These are phyloP conservation scores for Elsinoe batatas DNA, from an alignment of 2,329 filamentous ascomycete genomes.

Conservation along the genomic window DNA sequence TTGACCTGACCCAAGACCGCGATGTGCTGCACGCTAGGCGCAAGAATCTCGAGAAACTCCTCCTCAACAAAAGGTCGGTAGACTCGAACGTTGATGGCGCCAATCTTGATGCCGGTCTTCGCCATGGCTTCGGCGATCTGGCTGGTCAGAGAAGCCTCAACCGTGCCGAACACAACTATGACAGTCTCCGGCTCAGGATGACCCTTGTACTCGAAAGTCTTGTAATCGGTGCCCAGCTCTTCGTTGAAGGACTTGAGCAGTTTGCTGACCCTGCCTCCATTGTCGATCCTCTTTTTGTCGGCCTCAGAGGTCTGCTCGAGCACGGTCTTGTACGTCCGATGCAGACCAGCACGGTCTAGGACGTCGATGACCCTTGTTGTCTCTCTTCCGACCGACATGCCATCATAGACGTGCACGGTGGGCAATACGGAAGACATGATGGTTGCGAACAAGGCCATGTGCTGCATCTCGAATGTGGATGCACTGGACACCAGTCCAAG, in stretches of 20 bases:
- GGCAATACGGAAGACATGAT: conserved; percentile 67
- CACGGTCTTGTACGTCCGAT: conserved; percentile 58
- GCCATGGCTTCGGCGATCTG: conserved; percentile 69
- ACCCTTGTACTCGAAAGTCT: conserved; percentile 87
- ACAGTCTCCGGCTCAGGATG: conserved; percentile 71
- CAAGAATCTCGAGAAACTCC: conserved; percentile 74
- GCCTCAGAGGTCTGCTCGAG: conserved; percentile 51
- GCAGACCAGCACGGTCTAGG: conserved; percentile 61
- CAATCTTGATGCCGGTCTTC: conserved; percentile 64
- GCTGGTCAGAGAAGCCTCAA: conserved; percentile 75
- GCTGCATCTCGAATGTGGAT: conserved; percentile 84
- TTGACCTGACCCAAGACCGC: conserved; percentile 83
- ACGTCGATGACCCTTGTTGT: conserved; percentile 73
- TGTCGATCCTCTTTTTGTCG: conserved; percentile 59
- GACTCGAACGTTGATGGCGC: conserved; percentile 81
- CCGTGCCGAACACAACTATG: conserved; percentile 83
- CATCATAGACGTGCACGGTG: conserved; percentile 83
- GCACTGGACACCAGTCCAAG: conserved; percentile 75
- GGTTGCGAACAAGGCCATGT: conserved; percentile 86
- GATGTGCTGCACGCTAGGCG: conserved; percentile 63
- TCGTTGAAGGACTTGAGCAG: conserved; percentile 70
- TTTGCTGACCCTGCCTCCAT: conserved; percentile 60
- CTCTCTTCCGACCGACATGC: conserved; percentile 71
- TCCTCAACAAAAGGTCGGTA: conserved; percentile 95
- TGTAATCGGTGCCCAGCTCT: conserved; percentile 87